Evolutionary conservation across 2,329 filamentous ascomycete genomes (phyloP).

Genomic region (Nannizziopsis arthrosporioides): DNA sequence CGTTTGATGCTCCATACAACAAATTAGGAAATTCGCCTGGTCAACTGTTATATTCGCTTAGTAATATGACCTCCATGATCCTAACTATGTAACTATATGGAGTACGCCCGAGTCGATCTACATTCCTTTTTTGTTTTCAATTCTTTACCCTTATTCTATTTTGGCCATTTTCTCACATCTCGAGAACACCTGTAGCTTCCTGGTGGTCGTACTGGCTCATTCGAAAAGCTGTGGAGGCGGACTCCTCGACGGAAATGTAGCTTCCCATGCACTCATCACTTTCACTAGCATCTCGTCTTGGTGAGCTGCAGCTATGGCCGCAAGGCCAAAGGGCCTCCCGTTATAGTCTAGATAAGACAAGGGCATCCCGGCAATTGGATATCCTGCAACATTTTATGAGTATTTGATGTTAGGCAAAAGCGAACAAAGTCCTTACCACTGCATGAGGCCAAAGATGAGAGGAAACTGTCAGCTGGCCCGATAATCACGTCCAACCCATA

Average conservation of each 20-base stretch:
- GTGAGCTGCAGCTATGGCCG: conserved; percentile 7
- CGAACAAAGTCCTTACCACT: neutral
- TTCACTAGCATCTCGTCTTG: conserved; percentile 11
- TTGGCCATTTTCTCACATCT: no score
- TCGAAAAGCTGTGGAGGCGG: neutral
- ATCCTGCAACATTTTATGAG: conserved; percentile 9
- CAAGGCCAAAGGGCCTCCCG: conserved; percentile 15
- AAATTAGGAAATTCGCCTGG: no score
- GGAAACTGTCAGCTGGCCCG: conserved; percentile 1
- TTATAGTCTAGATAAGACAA: conserved; percentile 13
- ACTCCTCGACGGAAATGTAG: conserved; percentile 11
- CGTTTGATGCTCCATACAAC: no score
- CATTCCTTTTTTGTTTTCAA: no score
- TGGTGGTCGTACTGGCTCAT: no score
- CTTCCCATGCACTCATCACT: conserved; percentile 14
- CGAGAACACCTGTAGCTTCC: no score
- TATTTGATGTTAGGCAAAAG: neutral
- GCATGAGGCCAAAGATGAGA: neutral
- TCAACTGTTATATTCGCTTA: no score
- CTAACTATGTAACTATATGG: no score
- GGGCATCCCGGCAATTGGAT: conserved; percentile 14
- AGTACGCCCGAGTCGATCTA: no score
- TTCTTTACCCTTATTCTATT: no score
- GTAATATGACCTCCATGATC: no score
- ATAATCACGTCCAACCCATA: conserved; percentile 8